These are phyloP conservation scores for Albophoma yamanashiensis DNA, from an alignment of 2,329 filamentous ascomycete species.

Conservation along the genomic window DNA sequence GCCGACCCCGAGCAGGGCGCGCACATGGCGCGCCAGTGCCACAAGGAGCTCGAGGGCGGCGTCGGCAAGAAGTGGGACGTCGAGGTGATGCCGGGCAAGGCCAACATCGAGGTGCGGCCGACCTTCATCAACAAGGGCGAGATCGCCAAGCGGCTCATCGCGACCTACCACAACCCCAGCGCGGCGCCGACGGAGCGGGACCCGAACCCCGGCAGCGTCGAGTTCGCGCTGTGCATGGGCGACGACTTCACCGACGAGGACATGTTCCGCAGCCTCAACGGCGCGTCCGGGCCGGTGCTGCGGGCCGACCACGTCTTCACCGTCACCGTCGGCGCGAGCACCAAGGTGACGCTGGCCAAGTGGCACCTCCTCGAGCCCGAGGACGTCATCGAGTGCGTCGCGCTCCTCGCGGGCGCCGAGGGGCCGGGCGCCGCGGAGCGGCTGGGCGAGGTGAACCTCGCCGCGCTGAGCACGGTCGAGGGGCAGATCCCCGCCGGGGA, in stretches of 20 bases:
- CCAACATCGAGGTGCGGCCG: constrained; percentile 92
- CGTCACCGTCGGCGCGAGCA: constrained; percentile 83
- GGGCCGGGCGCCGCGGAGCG: constrained; percentile 24
- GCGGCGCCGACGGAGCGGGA: constrained; percentile 33
- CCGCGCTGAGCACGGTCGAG: constrained; percentile 41
- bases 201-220: constrained; percentile 42
- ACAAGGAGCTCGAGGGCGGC: constrained; percentile 67
- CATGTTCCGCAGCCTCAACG: constrained; percentile 77
- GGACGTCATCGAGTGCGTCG: constrained; percentile 67
- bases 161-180: constrained; percentile 51
- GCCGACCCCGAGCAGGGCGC: constrained; percentile 78
- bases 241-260: constrained; percentile 98
- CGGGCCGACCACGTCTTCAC: constrained; percentile 65
- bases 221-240: constrained; percentile 83
- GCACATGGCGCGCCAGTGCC: constrained; percentile 71
- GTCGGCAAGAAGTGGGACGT: constrained; percentile 77
- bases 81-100: constrained; percentile 94
- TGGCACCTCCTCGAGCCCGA: constrained; percentile 85
- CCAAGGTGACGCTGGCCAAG: constrained; percentile 80
- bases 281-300: constrained; percentile 40
- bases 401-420: constrained; percentile 41
- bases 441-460: constrained; percentile 44
- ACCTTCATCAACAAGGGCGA: constrained; percentile 97
- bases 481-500: constrained; percentile 33
- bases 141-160: constrained; percentile 75